phyloP scores from a whole-genome alignment of 345 rosid genomes.

The Isatis tinctoria region DNA sequence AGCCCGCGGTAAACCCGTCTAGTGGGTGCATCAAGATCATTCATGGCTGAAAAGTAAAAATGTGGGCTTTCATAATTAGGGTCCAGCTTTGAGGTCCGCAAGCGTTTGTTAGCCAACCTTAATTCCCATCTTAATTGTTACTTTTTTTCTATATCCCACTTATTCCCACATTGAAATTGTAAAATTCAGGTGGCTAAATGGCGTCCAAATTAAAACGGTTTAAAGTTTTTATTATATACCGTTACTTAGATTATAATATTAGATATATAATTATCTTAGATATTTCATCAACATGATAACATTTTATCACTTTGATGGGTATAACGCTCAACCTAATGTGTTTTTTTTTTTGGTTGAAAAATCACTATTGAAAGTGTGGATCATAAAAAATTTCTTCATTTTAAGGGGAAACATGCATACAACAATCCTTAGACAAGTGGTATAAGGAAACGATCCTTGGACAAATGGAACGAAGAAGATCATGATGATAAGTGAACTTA shows the following conservation, averaged over 20 bases:
- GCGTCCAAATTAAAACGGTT: neutral
- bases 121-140: neutral
- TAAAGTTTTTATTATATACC: no score
- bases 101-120: neutral
- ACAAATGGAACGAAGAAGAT: no score
- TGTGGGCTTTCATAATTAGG: neutral
- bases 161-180: neutral
- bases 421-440: neutral
- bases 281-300: neutral
- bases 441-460: neutral
- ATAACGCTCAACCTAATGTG: no score
- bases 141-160: neutral
- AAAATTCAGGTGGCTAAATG: neutral
- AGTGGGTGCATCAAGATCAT: no score
- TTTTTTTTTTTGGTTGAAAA: no score
- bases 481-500: neutral
- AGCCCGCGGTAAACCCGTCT: no score
- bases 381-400: no score
- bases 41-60: no score
- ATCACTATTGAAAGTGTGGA: no score
- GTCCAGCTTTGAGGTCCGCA: neutral
- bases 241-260: no score
- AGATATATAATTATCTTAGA: neutral
- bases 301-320: neutral
- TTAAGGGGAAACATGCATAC: neutral